phyloP scores from a whole-genome alignment of 768 basidiomycete genomes.

The Auricularia heimuer region DNA sequence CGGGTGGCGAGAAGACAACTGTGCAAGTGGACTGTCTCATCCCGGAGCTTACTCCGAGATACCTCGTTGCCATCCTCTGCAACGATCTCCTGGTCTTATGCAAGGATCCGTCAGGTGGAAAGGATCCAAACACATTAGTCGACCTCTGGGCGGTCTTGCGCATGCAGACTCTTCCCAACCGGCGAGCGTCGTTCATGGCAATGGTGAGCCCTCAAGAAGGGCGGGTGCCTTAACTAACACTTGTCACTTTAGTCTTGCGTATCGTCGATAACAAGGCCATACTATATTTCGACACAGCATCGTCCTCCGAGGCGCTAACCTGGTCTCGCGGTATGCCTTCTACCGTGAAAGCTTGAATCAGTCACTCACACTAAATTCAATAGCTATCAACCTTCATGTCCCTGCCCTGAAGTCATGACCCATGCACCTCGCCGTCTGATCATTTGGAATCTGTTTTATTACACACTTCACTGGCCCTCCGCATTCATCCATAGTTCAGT shows the following conservation, averaged over 20 bases:
- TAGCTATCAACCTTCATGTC: conserved; percentile 85
- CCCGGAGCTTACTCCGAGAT: conserved; percentile 73
- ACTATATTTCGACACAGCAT: conserved; percentile 77
- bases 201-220: conserved; percentile 36
- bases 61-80: conserved; percentile 75
- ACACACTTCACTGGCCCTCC: neutral
- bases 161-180: conserved; percentile 89
- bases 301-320: conserved; percentile 74
- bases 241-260: conserved; percentile 42
- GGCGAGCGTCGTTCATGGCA: conserved; percentile 82
- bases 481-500: neutral
- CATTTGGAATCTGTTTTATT: neutral
- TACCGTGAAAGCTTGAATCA: neutral
- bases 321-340: conserved; percentile 70
- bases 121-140: conserved; percentile 61
- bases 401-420: conserved; percentile 41
- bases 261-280: conserved; percentile 90
- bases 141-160: conserved; percentile 96
- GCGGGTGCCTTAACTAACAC: too few species aligned
- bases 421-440: neutral
- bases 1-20: conserved; percentile 65
- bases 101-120: conserved; percentile 73
- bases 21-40: conserved; percentile 88
- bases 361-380: neutral
- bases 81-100: conserved; percentile 91